Percentiles rank a stretch among this genome's conserved stretches.
phyloP scores from a whole-genome alignment of 2,329 filamentous ascomycete genomes.

The Boeremia exigua region DNA sequence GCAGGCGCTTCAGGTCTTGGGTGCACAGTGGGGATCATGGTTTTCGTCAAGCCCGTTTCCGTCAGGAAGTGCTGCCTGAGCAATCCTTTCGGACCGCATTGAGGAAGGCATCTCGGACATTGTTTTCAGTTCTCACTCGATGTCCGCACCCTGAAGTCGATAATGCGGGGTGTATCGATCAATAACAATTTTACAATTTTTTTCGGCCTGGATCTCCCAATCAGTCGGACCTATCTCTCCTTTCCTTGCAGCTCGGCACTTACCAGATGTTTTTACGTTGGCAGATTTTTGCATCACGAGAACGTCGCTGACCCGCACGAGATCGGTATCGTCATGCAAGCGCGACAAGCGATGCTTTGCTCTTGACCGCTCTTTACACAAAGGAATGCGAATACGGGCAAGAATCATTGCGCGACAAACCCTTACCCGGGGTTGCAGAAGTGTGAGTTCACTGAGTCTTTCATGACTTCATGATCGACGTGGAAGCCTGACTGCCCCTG shows the following conservation, averaged over 20 bases:
- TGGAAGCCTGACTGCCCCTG: conserved; percentile 3
- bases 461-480: conserved; percentile 10
- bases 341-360: neutral
- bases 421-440: neutral
- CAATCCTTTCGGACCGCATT: neutral
- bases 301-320: neutral
- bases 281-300: neutral
- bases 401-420: neutral
- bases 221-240: neutral
- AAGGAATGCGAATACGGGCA: neutral
- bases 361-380: conserved; percentile 14
- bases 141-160: conserved; percentile 18
- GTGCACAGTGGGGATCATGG: neutral
- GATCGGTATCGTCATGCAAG: conserved; percentile 1
- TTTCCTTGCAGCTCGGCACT: neutral
- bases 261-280: neutral
- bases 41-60: neutral
- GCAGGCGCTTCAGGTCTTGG: neutral
- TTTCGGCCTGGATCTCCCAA: neutral
- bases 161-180: conserved; percentile 5
- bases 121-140: conserved; percentile 12
- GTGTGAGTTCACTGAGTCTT: neutral
- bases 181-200: conserved; percentile 1
- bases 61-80: neutral
- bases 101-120: conserved; percentile 1